Conservation (phyloP, 2,329 filamentous ascomycete genomes). For the Claviceps sp. region DNA sequence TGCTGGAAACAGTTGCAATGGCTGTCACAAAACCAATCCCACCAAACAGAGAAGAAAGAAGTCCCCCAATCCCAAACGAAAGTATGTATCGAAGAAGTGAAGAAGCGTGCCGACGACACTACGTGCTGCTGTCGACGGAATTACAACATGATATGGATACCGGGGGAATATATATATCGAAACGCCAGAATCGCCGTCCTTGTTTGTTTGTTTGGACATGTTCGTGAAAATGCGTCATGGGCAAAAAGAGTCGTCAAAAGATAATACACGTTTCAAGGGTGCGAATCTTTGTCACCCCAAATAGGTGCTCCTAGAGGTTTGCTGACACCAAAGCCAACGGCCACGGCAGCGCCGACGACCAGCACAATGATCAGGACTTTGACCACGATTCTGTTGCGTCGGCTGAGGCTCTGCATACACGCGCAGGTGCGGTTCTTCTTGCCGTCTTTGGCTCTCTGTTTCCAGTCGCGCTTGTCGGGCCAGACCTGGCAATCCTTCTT, state of each 20-base stretch:
- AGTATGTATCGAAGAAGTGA: not conserved
- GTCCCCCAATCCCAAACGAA: not conserved
- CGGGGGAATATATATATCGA: not conserved
- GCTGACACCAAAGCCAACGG: constrained; percentile 46
- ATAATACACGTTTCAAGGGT: not conserved
- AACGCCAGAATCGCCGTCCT: not conserved
- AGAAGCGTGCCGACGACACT: not conserved
- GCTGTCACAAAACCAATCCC: not conserved
- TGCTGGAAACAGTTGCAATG: not conserved
- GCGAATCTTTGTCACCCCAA: constrained; percentile 27
- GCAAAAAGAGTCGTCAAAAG: not conserved
- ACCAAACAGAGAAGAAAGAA: not conserved
- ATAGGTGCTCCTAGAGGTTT: constrained; percentile 46
- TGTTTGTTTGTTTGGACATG: constrained; percentile 4
- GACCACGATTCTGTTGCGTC: constrained; percentile 37
- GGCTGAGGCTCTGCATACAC: constrained; percentile 39
- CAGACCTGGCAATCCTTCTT: constrained; percentile 41
- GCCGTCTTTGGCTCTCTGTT: constrained; percentile 42
- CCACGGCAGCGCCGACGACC: constrained; percentile 39
- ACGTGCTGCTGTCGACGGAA: not conserved
- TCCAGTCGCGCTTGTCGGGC: constrained; percentile 48
- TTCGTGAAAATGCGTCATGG: constrained; percentile 9
- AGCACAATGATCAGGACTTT: constrained; percentile 41
- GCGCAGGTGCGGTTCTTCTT: constrained; percentile 39
- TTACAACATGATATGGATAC: constrained; percentile 4